Base-by-base conservation (phyloP, 202 grass and related monocot genomes). In the Carex arenaria region DNA sequence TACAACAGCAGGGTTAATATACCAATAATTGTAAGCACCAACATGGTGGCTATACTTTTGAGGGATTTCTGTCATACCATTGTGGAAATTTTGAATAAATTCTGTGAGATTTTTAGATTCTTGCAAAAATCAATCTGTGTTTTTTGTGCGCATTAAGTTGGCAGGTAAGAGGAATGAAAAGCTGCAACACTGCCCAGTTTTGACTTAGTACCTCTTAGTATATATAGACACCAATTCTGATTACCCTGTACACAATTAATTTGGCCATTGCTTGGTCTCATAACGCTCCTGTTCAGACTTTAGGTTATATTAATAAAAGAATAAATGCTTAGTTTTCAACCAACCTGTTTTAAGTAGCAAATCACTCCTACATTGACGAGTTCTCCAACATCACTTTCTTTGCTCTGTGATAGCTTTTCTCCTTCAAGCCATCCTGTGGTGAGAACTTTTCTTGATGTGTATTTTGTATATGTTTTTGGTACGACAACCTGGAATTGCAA, bases 291-390 rank as follows among this genome's bases (percentile, higher is more conserved):
- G 26, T 56, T 36, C 72, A 76, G 51, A 75, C 23, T 55, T 53
- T 54, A 56, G 72, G 13, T 23, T 76, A 18, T 34, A 55, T 56
- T 76, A 15, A 76, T 17, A 55, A 55, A 75, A 22, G 17, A 51
- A 34, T 56, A 5, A 76, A 76, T 55, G 12, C 4, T 13, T 31
- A 63, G 22, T 55, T 64, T 38, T 76, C n/a, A 74, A 42, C 51
- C 42, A 67, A 98, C 95, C 95, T 98, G 95, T 45, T 98, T 98
- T 81, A 98, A 87, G 51, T 98, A 98, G 93, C 95, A 98, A 91
- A 98, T 95, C 15, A 98, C 95, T 81, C 95, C 95, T 47, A 95
- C 92, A 85, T 85, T 98, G 80, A 98, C 95, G 78, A 98, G 87
- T 12, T 92, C 94, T 28, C 95, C 95, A 72, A 98, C 95, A 85